Percentiles rank a stretch among this genome's conserved stretches.
These are phyloP conservation scores for Hamigera avellanea DNA, from an alignment of 495 filamentous ascomycete genomes.

Conservation along the genomic window DNA sequence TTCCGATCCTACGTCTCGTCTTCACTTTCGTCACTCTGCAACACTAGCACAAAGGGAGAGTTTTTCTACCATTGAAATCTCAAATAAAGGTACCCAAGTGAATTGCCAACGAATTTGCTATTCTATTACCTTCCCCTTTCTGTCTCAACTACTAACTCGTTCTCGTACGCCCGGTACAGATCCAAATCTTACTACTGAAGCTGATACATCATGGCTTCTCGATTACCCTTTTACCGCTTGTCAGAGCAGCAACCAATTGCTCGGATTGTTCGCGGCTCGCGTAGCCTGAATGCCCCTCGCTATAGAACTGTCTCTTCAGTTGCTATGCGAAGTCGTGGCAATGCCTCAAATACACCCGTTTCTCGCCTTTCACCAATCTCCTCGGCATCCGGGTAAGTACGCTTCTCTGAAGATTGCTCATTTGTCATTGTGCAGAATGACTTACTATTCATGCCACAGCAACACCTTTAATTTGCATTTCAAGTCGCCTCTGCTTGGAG, in stretches of 20 bases:
- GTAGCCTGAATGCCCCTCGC: slow-evolving; percentile 1
- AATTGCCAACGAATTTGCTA: too few relatives aligned
- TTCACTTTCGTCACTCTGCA: slow-evolving; percentile 9
- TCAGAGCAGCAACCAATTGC: slow-evolving; percentile 21
- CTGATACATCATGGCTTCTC: slow-evolving; percentile 27
- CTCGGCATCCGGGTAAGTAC: slow-evolving; percentile 16
- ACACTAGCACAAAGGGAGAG: background rate
- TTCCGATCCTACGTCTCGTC: background rate
- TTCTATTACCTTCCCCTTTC: too few relatives aligned
- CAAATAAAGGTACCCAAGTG: too few relatives aligned
- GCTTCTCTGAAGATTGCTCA: too few relatives aligned
- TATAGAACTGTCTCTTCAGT: slow-evolving; percentile 9
- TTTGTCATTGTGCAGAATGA: too few relatives aligned
- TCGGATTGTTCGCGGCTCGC: slow-evolving; percentile 13
- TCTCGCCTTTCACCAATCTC: slow-evolving; percentile 17
- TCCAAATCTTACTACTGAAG: background rate
- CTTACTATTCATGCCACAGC: too few relatives aligned
- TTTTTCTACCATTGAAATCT: background rate
- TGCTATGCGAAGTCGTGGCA: slow-evolving; percentile 3
- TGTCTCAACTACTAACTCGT: background rate
- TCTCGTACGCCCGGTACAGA: too few relatives aligned
- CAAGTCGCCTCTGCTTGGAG: background rate
- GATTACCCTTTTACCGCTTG: slow-evolving; percentile 28
- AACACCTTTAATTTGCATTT: too few relatives aligned
- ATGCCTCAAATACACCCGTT: slow-evolving; percentile 1